Conservation (phyloP, 139 green algal genomes). For the Chara braunii region DNA sequence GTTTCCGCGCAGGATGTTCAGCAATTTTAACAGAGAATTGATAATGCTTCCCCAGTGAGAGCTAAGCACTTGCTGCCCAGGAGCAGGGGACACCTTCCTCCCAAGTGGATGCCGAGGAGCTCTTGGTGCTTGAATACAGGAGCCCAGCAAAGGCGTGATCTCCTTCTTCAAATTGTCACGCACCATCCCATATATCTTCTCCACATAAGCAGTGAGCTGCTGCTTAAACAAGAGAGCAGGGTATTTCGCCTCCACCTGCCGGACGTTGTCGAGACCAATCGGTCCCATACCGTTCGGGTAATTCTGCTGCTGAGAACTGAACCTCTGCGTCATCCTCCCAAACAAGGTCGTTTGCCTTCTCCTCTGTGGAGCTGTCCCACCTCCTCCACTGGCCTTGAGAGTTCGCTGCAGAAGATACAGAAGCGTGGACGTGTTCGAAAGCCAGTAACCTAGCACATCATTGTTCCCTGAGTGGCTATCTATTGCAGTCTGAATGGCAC, state of each 20-base stretch:
- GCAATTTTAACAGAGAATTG: slow-evolving; percentile 66
- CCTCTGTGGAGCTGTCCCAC: background rate
- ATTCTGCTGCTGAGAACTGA: background rate
- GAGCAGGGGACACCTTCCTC: background rate
- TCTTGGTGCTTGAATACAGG: slow-evolving; percentile 55
- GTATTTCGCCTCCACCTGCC: slow-evolving; percentile 96
- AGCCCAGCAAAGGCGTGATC: slow-evolving; percentile 71
- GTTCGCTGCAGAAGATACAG: slow-evolving; percentile 82
- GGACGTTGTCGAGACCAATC: background rate
- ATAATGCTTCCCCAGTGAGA: slow-evolving; percentile 83
- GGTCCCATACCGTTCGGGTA: background rate
- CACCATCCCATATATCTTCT: slow-evolving; percentile 97
- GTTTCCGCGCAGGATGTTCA: slow-evolving; percentile 69
- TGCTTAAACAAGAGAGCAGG: slow-evolving; percentile 99
- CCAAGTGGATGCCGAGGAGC: background rate
- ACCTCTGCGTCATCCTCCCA: slow-evolving; percentile 26
- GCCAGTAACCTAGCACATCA: slow-evolving; percentile 82
- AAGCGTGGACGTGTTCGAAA: slow-evolving; percentile 91
- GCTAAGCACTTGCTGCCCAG: slow-evolving; percentile 8
- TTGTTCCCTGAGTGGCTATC: slow-evolving; percentile 66
- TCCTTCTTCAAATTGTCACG: slow-evolving; percentile 96
- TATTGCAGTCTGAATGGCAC: slow-evolving; percentile 68
- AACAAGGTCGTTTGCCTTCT: slow-evolving; percentile 15
- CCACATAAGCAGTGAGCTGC: slow-evolving; percentile 94
- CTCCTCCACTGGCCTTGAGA: slow-evolving; percentile 37